These are phyloP conservation scores for Pythium scleroteichum DNA, from an alignment of 352 stramenopile genomes.

Conservation along the genomic window DNA sequence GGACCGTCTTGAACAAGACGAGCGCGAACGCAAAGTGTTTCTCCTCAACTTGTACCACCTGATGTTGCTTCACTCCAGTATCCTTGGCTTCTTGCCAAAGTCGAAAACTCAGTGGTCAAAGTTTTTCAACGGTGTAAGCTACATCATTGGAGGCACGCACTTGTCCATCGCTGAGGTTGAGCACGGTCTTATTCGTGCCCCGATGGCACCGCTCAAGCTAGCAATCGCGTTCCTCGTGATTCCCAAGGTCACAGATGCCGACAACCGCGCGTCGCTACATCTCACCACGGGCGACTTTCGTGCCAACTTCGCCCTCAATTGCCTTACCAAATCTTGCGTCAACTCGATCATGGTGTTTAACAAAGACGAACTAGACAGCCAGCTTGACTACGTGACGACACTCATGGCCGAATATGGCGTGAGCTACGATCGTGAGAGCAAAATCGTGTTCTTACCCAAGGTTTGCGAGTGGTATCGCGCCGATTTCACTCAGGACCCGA, in stretches of 20 bases:
- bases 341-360: constrained; percentile 54
- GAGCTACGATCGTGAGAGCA: constrained; percentile 48
- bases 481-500: constrained; percentile 37
- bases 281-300: constrained; percentile 43
- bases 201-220: constrained; percentile 39
- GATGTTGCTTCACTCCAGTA: constrained; percentile 42
- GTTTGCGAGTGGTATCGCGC: constrained; percentile 56
- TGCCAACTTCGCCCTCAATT: constrained; percentile 66
- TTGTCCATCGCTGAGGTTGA: constrained; percentile 63
- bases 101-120: constrained; percentile 52
- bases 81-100: constrained; percentile 46
- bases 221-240: constrained; percentile 51
- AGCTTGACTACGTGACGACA: constrained; percentile 38
- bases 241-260: constrained; percentile 33
- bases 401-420: constrained; percentile 37
- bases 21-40: constrained; percentile 38
- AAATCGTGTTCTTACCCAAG: constrained; percentile 49
- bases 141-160: constrained; percentile 43
- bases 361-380: constrained; percentile 56
- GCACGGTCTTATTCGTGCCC: constrained; percentile 46
- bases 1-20: constrained; percentile 17
- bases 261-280: constrained; percentile 30
- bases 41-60: constrained; percentile 68
- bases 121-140: constrained; percentile 63
- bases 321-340: constrained; percentile 51